These are phyloP conservation scores for Botrytis elliptica DNA, from an alignment of 2,329 filamentous ascomycete species.

Conservation along the genomic window DNA sequence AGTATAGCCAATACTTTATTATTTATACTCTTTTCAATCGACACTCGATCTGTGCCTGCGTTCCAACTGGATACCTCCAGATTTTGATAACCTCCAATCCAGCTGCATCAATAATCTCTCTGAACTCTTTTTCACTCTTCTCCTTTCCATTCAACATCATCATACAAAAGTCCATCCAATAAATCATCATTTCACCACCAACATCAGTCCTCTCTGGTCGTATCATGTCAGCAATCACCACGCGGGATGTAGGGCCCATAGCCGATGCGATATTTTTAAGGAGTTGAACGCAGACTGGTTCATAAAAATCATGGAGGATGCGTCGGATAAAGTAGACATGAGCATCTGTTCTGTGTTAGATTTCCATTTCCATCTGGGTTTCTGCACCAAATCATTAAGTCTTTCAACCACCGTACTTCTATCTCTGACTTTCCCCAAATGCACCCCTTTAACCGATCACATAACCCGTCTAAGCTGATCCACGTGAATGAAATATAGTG, in stretches of 20 bases:
- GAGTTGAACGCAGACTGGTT: background rate
- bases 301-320: conserved; percentile 5
- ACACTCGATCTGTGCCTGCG: background rate
- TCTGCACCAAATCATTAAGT: background rate
- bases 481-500: background rate
- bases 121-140: background rate
- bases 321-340: conserved; percentile 11
- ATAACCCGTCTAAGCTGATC: background rate
- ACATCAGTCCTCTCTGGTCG: background rate
- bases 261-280: conserved; percentile 3
- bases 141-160: background rate
- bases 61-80: background rate
- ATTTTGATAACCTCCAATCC: background rate
- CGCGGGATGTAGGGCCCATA: background rate
- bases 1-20: background rate
- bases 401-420: background rate
- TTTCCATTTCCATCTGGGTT: background rate
- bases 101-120: background rate
- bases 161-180: background rate
- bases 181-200: background rate
- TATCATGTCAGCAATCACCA: background rate
- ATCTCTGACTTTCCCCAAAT: background rate
- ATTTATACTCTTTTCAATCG: background rate
- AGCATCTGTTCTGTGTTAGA: background rate
- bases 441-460: background rate